Conservation (phyloP, 345 rosid species). For the Eutrema yunnanense region DNA sequence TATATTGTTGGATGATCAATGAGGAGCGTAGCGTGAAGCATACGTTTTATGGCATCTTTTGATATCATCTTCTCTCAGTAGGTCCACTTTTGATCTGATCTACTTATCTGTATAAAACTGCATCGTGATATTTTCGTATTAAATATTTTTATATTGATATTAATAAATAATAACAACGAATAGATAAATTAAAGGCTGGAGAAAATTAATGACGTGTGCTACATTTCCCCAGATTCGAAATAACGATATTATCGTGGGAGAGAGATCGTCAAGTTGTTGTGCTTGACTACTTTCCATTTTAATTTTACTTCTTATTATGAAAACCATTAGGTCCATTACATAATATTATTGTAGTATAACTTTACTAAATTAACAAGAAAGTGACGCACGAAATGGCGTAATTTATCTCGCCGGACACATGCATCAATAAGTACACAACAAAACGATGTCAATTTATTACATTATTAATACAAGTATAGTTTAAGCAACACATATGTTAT, state of each 20-base stretch:
- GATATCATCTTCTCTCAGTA: not conserved
- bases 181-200: slow-evolving; percentile 11
- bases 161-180: not conserved
- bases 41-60: slow-evolving; percentile 15
- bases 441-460: slow-evolving; percentile 24
- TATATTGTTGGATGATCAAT: not conserved
- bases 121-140: not conserved
- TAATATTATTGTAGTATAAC: not conserved
- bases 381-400: slow-evolving; percentile 22
- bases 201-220: slow-evolving; percentile 13
- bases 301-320: not conserved
- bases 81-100: slow-evolving; percentile 19
- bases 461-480: not conserved
- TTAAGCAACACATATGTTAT: not conserved
- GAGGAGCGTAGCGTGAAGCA: slow-evolving; percentile 20
- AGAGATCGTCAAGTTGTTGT: slow-evolving; percentile 5
- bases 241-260: slow-evolving; percentile 1
- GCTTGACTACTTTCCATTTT: not conserved
- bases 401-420: slow-evolving; percentile 11
- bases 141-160: not conserved
- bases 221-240: not conserved
- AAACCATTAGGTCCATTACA: not conserved
- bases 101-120: not conserved
- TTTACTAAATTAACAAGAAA: not conserved
- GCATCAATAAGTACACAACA: not conserved